A percentile compares a stretch with the other conserved stretches of the same genome.
phyloP scores from a whole-genome alignment of 768 basidiomycete genomes.

The Mycena chlorophos region DNA sequence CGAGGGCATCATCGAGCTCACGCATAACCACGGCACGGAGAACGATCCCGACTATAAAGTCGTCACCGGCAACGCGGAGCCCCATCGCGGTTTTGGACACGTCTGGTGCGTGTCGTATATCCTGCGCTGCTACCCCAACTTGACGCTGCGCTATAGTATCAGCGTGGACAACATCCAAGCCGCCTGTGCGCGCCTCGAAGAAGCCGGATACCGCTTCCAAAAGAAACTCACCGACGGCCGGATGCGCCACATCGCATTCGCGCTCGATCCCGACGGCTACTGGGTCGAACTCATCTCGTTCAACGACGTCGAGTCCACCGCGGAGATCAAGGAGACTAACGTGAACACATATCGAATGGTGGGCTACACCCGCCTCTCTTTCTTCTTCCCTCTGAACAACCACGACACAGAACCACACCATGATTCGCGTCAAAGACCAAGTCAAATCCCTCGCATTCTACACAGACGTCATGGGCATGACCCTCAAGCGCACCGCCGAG shows the following conservation, averaged over 20 bases:
- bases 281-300: slow-evolving; percentile 21
- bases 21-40: slow-evolving; percentile 91
- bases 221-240: slow-evolving; percentile 83
- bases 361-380: background rate
- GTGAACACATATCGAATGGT: slow-evolving; percentile 16
- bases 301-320: slow-evolving; percentile 14
- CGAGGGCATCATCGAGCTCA: slow-evolving; percentile 73
- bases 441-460: slow-evolving; percentile 84
- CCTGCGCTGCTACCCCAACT: no score
- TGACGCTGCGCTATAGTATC: no score
- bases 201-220: slow-evolving; percentile 80
- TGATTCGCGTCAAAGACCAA: slow-evolving; percentile 87
- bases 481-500: slow-evolving; percentile 41
- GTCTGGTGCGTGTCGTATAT: slow-evolving; percentile 83
- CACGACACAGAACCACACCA: slow-evolving; percentile 84
- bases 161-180: slow-evolving; percentile 74
- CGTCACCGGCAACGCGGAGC: slow-evolving; percentile 81
- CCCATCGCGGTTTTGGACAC: slow-evolving; percentile 81
- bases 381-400: background rate
- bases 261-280: slow-evolving; percentile 83
- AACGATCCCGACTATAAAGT: slow-evolving; percentile 74
- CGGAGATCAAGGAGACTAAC: slow-evolving; percentile 4
- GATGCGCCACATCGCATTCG: slow-evolving; percentile 84
- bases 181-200: slow-evolving; percentile 83
- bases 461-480: slow-evolving; percentile 72